Conservation (phyloP, 1,284 basidiomycete genomes). For the Boletus coffeatus region DNA sequence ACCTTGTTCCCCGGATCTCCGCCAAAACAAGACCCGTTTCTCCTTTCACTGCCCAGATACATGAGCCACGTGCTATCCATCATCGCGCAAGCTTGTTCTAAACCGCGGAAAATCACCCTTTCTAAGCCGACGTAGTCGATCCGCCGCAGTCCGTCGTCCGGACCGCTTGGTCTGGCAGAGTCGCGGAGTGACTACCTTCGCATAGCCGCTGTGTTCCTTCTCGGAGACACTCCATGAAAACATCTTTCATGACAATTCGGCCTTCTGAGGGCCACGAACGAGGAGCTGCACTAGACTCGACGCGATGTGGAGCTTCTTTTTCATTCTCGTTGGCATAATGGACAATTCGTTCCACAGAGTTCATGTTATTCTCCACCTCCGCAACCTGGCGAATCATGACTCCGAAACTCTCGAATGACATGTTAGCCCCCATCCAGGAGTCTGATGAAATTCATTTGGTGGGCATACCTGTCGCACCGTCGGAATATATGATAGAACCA, state of each 20-base stretch:
- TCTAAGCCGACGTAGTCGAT: conserved; percentile 47
- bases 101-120: conserved; percentile 45
- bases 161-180: neutral
- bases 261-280: too few species aligned
- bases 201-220: too few species aligned
- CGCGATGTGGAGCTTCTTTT: conserved; percentile 67
- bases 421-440: conserved; percentile 3
- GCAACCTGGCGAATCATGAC: conserved; percentile 83
- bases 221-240: too few species aligned
- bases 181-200: too few species aligned
- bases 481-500: conserved; percentile 74
- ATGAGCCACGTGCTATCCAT: conserved; percentile 46
- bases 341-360: conserved; percentile 80
- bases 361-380: conserved; percentile 91
- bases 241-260: too few species aligned
- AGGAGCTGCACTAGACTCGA: too few species aligned
- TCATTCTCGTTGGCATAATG: conserved; percentile 59
- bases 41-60: conserved; percentile 14
- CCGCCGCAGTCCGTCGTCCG: conserved; percentile 38
- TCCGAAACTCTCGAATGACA: conserved; percentile 52
- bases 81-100: conserved; percentile 41
- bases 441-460: neutral
- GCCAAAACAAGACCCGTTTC: too few species aligned
- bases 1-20: too few species aligned
- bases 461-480: conserved; percentile 54